These are phyloP conservation scores for Phialophora chinensis DNA, from an alignment of 2,329 filamentous ascomycete species.

Conservation along the genomic window DNA sequence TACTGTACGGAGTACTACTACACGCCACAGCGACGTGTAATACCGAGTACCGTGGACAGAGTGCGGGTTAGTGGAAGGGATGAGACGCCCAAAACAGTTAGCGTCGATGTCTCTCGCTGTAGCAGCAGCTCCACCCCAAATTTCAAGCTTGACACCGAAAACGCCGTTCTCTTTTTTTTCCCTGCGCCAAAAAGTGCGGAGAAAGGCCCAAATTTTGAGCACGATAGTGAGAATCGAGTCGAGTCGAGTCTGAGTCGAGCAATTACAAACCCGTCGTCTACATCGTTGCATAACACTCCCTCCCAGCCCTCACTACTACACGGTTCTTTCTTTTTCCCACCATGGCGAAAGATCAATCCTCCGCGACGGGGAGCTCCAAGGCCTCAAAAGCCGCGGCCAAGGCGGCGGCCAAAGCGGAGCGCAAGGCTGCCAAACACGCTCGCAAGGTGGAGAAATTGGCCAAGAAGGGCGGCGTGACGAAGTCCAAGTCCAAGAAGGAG, in stretches of 20 bases:
- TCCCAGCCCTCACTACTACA: no score
- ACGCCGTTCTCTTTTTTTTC: neutral
- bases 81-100: neutral
- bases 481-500: constrained; percentile 31
- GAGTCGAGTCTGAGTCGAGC: no score
- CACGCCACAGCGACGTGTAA: no score
- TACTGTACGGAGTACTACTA: no score
- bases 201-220: constrained; percentile 9
- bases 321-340: neutral
- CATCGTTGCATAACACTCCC: no score
- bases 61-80: no score
- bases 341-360: constrained; percentile 39
- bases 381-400: constrained; percentile 24
- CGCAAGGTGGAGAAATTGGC: constrained; percentile 20
- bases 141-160: constrained; percentile 2
- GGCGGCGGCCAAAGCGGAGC: constrained; percentile 39
- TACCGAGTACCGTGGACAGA: no score
- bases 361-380: constrained; percentile 17
- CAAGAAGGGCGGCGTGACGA: constrained; percentile 19
- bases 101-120: neutral
- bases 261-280: no score
- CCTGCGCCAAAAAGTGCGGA: constrained; percentile 13
- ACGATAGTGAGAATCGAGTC: no score
- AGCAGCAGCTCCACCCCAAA: constrained; percentile 2
- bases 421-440: constrained; percentile 53